These are phyloP conservation scores for Aspergillus clavatus DNA, from an alignment of 2,329 filamentous ascomycete species.

Conservation along the genomic window DNA sequence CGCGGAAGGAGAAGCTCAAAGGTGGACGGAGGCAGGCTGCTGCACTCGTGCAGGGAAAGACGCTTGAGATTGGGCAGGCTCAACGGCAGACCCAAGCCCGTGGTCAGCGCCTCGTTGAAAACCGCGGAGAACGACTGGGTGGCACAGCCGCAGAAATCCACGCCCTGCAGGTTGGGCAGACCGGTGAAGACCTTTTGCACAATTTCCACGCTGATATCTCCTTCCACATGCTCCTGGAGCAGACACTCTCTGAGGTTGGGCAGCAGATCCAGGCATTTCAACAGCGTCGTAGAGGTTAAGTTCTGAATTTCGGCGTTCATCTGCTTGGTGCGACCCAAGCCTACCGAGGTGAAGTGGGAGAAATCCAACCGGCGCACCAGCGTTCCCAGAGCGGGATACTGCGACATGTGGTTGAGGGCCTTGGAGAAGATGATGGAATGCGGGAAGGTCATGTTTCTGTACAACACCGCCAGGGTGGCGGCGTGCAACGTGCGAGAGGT, in stretches of 20 bases:
- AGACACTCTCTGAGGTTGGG: constrained; percentile 73
- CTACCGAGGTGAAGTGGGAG: constrained; percentile 77
- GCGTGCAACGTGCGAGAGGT: constrained; percentile 71
- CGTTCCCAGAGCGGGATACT: constrained; percentile 64
- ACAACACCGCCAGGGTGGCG: constrained; percentile 69
- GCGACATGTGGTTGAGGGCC: constrained; percentile 64
- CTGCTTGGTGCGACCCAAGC: constrained; percentile 68
- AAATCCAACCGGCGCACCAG: constrained; percentile 78
- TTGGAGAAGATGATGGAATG: constrained; percentile 81
- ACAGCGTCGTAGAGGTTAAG: constrained; percentile 67
- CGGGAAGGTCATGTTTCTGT: constrained; percentile 74
- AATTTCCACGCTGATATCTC: constrained; percentile 65
- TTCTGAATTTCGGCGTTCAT: constrained; percentile 72
- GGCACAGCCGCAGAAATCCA: constrained; percentile 75
- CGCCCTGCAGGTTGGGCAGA: constrained; percentile 58
- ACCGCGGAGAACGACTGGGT: constrained; percentile 62
- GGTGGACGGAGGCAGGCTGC: constrained; percentile 60
- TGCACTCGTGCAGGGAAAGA: constrained; percentile 73
- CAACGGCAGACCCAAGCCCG: constrained; percentile 45
- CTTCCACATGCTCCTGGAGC: constrained; percentile 74
- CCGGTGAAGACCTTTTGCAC: constrained; percentile 66
- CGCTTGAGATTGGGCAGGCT: constrained; percentile 57
- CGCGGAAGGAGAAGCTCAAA: constrained; percentile 69
- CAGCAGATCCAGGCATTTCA: constrained; percentile 65
- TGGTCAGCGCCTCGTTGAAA: constrained; percentile 54